phyloP scores from a whole-genome alignment of 2,329 filamentous ascomycete species.

The Exophiala mesophila region DNA sequence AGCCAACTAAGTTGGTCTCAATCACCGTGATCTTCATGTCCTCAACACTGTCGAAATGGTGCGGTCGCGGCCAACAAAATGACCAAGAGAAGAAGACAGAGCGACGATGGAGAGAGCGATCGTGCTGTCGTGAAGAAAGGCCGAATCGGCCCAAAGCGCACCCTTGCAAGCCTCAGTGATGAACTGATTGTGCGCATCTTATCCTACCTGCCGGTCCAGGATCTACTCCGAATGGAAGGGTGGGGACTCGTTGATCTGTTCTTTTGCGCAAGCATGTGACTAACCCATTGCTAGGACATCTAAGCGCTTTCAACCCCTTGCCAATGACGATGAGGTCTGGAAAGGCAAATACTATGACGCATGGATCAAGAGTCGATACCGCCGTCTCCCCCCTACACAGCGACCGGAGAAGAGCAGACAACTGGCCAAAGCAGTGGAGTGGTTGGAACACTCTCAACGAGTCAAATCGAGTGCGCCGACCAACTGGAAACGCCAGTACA shows the following conservation, averaged over 20 bases:
- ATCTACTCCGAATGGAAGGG: conserved; percentile 62
- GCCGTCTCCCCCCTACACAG: conserved; percentile 19
- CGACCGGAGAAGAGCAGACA: conserved; percentile 32
- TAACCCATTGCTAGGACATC: conserved; percentile 59
- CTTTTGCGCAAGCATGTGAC: background rate
- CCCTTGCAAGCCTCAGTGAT: conserved; percentile 71
- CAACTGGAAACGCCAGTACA: conserved; percentile 87
- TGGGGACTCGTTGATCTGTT: conserved; percentile 31
- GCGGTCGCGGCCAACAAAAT: conserved; percentile 5
- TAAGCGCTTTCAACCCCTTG: conserved; percentile 65
- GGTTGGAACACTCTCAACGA: conserved; percentile 57
- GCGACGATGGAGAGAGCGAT: conserved; percentile 6
- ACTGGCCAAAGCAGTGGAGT: conserved; percentile 54
- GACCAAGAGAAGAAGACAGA: conserved; percentile 17
- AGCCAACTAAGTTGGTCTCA: too few relatives aligned
- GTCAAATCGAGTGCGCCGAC: conserved; percentile 49
- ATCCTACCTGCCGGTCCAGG: conserved; percentile 64
- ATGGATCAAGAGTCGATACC: conserved; percentile 36
- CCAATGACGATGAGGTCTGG: conserved; percentile 84
- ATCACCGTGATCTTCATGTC: too few relatives aligned
- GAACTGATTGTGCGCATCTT: conserved; percentile 83
- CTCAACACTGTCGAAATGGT: too few relatives aligned
- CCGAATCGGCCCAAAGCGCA: conserved; percentile 15
- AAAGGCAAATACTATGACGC: conserved; percentile 80
- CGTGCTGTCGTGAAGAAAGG: conserved; percentile 8